Conservation (phyloP, 805 yeast genomes). For the Saturnispora zaruensis region DNA sequence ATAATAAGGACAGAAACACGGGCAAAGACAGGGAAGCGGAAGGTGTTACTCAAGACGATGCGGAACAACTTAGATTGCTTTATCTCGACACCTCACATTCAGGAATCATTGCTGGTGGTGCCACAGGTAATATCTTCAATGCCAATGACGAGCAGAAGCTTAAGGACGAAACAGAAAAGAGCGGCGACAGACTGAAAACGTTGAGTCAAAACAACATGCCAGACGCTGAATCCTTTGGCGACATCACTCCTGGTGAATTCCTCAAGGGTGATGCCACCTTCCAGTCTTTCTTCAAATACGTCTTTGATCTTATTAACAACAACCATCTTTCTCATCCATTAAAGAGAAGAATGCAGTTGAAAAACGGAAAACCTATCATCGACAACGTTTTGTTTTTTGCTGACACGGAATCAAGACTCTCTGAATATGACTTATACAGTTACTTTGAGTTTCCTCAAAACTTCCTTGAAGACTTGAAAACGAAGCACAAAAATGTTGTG, state of each 20-base stretch:
- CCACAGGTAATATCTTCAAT: slow-evolving; percentile 21
- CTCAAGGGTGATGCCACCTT: slow-evolving; percentile 27
- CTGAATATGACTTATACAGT: slow-evolving; percentile 21
- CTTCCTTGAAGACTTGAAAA: slow-evolving; percentile 27
- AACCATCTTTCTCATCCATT: slow-evolving; percentile 27
- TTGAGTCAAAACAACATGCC: slow-evolving; percentile 21
- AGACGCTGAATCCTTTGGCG: slow-evolving; percentile 22
- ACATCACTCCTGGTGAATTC: slow-evolving; percentile 23
- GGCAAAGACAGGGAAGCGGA: neutral
- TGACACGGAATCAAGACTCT: slow-evolving; percentile 21
- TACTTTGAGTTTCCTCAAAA: slow-evolving; percentile 26
- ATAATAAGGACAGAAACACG: neutral
- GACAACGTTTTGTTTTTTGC: slow-evolving; percentile 26
- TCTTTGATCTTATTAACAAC: slow-evolving; percentile 24
- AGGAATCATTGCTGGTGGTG: slow-evolving; percentile 11
- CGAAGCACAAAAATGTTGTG: slow-evolving; percentile 27
- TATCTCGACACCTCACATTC: slow-evolving; percentile 15
- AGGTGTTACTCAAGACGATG: slow-evolving; percentile 14
- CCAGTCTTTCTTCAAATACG: slow-evolving; percentile 27
- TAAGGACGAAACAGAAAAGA: slow-evolving; percentile 13
- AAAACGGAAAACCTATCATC: slow-evolving; percentile 28
- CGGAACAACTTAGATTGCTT: slow-evolving; percentile 19
- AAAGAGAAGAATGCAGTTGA: slow-evolving; percentile 23
- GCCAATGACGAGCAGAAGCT: neutral
- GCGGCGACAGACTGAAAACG: slow-evolving; percentile 26